A percentile compares a stretch with the other conserved stretches of the same genome.
Evolutionary conservation across 164 flowering plant species (phyloP).

Genomic region (Warburgia ugandensis): DNA sequence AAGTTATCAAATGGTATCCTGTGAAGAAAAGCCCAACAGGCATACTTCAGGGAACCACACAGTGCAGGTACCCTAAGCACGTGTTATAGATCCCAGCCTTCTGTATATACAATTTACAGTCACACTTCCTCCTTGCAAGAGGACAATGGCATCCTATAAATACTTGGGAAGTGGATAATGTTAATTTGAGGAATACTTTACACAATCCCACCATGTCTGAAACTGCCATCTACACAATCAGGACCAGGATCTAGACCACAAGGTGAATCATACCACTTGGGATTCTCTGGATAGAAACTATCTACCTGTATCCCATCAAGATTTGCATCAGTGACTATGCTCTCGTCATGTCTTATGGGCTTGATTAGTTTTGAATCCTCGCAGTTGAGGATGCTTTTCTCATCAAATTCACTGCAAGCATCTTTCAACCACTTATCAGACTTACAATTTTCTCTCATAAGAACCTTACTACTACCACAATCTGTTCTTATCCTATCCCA

Average conservation of each 20-base stretch:
- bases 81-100: slow-evolving; percentile 28
- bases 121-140: slow-evolving; percentile 30
- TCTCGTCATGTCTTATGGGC: slow-evolving; percentile 70
- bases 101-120: slow-evolving; percentile 57
- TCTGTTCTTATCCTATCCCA: slow-evolving; percentile 80
- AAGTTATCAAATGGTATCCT: slow-evolving; percentile 23
- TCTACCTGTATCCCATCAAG: slow-evolving; percentile 86
- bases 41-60: slow-evolving; percentile 36
- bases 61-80: slow-evolving; percentile 26
- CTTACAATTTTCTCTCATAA: slow-evolving; percentile 62
- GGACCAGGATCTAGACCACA: slow-evolving; percentile 71
- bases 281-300: slow-evolving; percentile 75
- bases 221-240: slow-evolving; percentile 73
- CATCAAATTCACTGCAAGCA: slow-evolving; percentile 75
- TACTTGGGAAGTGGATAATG: no score
- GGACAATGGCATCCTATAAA: slow-evolving; percentile 20
- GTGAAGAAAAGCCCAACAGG: slow-evolving; percentile 39
- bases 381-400: slow-evolving; percentile 72
- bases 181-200: slow-evolving; percentile 29
- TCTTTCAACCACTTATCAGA: slow-evolving; percentile 78
- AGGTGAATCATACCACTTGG: slow-evolving; percentile 97
- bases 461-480: slow-evolving; percentile 58
- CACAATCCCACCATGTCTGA: slow-evolving; percentile 68
- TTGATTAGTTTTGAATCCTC: slow-evolving; percentile 73
- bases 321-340: slow-evolving; percentile 58